These are phyloP conservation scores for Trichoderma hamatum DNA, from an alignment of 2,329 filamentous ascomycete species.

Conservation along the genomic window DNA sequence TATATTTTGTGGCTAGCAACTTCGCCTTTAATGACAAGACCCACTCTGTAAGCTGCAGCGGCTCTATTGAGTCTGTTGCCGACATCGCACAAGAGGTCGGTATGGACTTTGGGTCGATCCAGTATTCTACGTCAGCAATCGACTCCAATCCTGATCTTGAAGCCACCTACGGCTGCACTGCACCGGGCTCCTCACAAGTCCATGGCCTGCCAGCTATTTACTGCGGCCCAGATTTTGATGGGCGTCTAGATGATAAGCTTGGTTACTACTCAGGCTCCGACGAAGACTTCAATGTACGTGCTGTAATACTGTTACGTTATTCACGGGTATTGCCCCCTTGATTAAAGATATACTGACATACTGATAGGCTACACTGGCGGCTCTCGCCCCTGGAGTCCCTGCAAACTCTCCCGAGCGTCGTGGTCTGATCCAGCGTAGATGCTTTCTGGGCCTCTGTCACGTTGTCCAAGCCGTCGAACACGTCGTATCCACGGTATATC, in stretches of 20 bases:
- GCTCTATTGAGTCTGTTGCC: neutral
- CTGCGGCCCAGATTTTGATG: constrained; percentile 4
- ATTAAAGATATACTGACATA: neutral
- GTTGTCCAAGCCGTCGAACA: neutral
- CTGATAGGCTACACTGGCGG: neutral
- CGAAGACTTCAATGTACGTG: constrained; percentile 1
- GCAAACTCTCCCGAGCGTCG: neutral
- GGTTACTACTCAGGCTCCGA: constrained; percentile 3
- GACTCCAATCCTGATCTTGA: constrained; percentile 1
- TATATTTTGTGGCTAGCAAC: constrained; percentile 10
- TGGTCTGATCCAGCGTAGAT: neutral
- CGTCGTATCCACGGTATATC: neutral
- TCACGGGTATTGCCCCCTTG: neutral
- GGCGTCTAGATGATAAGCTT: neutral
- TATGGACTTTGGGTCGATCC: constrained; percentile 5
- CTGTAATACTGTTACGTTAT: neutral
- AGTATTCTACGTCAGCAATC: neutral
- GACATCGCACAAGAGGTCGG: constrained; percentile 7
- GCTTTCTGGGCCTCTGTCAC: neutral
- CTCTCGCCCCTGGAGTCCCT: neutral
- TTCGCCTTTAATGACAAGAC: neutral
- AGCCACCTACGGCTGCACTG: neutral
- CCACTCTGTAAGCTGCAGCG: constrained; percentile 7
- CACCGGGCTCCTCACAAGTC: neutral
- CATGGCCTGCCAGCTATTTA: constrained; percentile 4